Conservation (phyloP, 805 yeast species). For the Spathaspora arborariae region DNA sequence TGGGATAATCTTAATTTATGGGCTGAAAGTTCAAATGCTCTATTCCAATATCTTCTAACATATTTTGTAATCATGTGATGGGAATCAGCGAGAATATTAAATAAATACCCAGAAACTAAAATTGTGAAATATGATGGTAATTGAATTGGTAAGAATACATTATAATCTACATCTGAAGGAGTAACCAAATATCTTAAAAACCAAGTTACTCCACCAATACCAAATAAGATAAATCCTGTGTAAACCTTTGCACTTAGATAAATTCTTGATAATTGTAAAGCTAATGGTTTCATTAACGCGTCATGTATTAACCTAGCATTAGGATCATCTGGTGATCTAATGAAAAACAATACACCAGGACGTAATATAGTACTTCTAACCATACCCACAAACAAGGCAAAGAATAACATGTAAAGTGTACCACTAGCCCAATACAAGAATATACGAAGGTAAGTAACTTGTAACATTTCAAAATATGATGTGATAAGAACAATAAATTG, state of each 20-base stretch:
- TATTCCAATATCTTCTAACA: slow-evolving; percentile 56
- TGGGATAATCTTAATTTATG: slow-evolving; percentile 68
- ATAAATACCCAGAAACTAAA: neutral
- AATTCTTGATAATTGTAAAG: slow-evolving; percentile 69
- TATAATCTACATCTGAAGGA: slow-evolving; percentile 10
- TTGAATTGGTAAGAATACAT: slow-evolving; percentile 26
- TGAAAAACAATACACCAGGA: slow-evolving; percentile 86
- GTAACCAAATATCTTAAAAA: slow-evolving; percentile 27
- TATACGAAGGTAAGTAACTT: slow-evolving; percentile 17
- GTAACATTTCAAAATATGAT: slow-evolving; percentile 15
- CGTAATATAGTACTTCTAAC: slow-evolving; percentile 68
- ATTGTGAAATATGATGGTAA: slow-evolving; percentile 7
- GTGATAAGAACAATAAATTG: slow-evolving; percentile 20
- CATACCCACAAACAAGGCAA: slow-evolving; percentile 87
- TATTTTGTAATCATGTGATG: slow-evolving; percentile 18
- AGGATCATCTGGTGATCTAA: slow-evolving; percentile 93
- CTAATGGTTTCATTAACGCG: slow-evolving; percentile 74
- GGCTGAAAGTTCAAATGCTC: slow-evolving; percentile 53
- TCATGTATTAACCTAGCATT: slow-evolving; percentile 82
- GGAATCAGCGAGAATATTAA: slow-evolving; percentile 3
- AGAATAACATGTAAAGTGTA: slow-evolving; percentile 78
- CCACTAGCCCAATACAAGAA: slow-evolving; percentile 63
- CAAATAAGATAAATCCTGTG: slow-evolving; percentile 64
- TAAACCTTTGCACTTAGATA: slow-evolving; percentile 71
- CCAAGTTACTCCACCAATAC: slow-evolving; percentile 69